Conservation (phyloP, 768 basidiomycete species). For the Tylopilus balloui region DNA sequence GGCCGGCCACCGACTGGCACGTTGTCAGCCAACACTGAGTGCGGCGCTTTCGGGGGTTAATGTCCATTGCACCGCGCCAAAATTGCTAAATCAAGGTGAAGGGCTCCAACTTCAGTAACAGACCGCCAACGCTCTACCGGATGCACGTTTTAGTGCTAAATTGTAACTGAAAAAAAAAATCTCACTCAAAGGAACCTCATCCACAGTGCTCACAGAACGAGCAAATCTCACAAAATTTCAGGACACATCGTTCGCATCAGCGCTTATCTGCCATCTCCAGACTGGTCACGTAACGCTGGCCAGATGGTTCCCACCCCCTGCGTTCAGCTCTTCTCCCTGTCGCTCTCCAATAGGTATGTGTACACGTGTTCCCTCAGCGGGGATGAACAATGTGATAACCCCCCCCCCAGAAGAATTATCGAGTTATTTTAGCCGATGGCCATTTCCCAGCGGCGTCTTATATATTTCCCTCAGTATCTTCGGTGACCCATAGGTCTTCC, state of each 20-base stretch:
- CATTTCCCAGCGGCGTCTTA: conserved; percentile 16
- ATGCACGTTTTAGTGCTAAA: not conserved
- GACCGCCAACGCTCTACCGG: too few species aligned
- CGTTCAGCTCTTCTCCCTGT: conserved; percentile 8
- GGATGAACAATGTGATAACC: conserved; percentile 15
- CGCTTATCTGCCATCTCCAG: conserved; percentile 13
- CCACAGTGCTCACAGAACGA: not conserved
- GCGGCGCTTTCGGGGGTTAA: not conserved
- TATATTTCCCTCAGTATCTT: conserved; percentile 15
- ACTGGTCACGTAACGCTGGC: conserved; percentile 21
- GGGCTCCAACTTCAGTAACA: not conserved
- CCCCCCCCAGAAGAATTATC: conserved; percentile 6
- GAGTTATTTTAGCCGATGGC: conserved; percentile 8
- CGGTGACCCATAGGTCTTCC: conserved; percentile 1
- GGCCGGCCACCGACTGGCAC: not conserved
- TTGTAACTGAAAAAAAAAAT: not conserved
- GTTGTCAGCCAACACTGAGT: not conserved
- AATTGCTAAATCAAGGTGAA: conserved; percentile 3
- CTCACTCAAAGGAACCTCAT: not conserved
- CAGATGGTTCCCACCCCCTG: conserved; percentile 18
- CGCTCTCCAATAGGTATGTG: conserved; percentile 15
- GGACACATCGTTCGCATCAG: conserved; percentile 8
- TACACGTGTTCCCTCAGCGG: conserved; percentile 17
- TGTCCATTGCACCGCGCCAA: not conserved
- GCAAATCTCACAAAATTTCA: not conserved